Evolutionary conservation across 73 alveolate species (phyloP).

Genomic region (Tetrahymena borealis): DNA sequence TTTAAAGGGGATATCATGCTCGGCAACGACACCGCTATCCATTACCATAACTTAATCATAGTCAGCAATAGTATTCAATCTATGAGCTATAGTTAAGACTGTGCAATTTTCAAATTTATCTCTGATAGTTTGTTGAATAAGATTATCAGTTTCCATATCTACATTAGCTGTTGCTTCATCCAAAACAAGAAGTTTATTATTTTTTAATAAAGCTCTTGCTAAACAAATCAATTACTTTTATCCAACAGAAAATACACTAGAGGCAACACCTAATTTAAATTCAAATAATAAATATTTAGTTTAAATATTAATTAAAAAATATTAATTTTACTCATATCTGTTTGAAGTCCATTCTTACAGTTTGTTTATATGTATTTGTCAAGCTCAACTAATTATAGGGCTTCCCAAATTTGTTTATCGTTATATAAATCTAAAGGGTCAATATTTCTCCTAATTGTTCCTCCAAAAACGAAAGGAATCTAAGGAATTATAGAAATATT

Average conservation of each 20-base stretch:
- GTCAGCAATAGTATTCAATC: slow-evolving; percentile 59
- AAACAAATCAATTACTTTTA: slow-evolving; percentile 84
- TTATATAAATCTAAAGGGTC: slow-evolving; percentile 71
- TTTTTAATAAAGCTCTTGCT: slow-evolving; percentile 47
- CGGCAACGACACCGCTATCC: slow-evolving; percentile 50
- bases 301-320: too few relatives aligned
- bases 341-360: slow-evolving; percentile 63
- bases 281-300: too few relatives aligned
- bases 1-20: slow-evolving; percentile 54
- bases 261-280: too few relatives aligned
- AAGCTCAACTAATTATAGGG: slow-evolving; percentile 62
- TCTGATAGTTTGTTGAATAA: slow-evolving; percentile 54
- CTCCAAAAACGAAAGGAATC: slow-evolving; percentile 87
- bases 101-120: slow-evolving; percentile 53
- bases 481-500: slow-evolving; percentile 85
- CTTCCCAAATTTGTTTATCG: slow-evolving; percentile 55
- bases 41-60: slow-evolving; percentile 63
- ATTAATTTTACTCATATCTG: slow-evolving; percentile 50
- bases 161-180: slow-evolving; percentile 81
- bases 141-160: slow-evolving; percentile 66
- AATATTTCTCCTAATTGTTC: slow-evolving; percentile 78
- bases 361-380: slow-evolving; percentile 61
- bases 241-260: slow-evolving; percentile 83
- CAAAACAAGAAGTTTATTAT: slow-evolving; percentile 53
- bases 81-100: slow-evolving; percentile 75